Base-by-base conservation (phyloP, 1,284 basidiomycete species). In the Cutaneotrichosporon cutaneum region DNA sequence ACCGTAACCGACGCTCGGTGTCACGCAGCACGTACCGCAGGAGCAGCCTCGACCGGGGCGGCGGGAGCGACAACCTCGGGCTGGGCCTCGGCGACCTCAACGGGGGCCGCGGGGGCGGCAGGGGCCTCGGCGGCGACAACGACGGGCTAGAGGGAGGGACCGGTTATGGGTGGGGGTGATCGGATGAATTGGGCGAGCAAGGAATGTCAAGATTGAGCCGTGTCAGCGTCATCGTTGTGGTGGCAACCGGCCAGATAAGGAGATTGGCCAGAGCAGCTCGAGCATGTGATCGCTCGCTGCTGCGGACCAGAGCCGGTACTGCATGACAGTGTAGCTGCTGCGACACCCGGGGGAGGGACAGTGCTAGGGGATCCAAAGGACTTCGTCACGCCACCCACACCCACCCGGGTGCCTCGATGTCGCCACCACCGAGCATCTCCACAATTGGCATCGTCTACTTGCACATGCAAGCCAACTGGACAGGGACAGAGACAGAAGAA, bases 21-120 rank as follows among this genome's bases (percentile, higher is more conserved):
- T n/a, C 48, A 10, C 48, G 14, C 18, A 27, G 13, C 26, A 39
- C 45, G 11, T 45, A 56, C 48, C 60, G 57, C 60, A 27, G 36
- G 26, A 39, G 33, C 56, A 16, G 58, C 30, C 50, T 57, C 58
- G 35, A 32, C 57, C n/a, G n/a, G n/a, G 36, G 45, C 48, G n/a
- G 47, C 48, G 22, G 63, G 35, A 22, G 65, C 66, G 33, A 64
- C 54, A 14, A 58, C 63, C 48, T 51, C 48, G 26, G 48, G 24
- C 48, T 51, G 7, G 16, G 48, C 27, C 32, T 61, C 39, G 27
- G 63, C 63, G n/a, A 59, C 52, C 52, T 69, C 67, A 59, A 66
- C 67, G 39, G 48, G 60, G 39, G 58, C 67, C 47, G 54, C 32
- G 59, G 59, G 48, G 35, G 62, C 45, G 27, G 54, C 39, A 47